These are phyloP conservation scores for Suhomyces sp. DNA, from an alignment of 805 yeast species.

Conservation along the genomic window DNA sequence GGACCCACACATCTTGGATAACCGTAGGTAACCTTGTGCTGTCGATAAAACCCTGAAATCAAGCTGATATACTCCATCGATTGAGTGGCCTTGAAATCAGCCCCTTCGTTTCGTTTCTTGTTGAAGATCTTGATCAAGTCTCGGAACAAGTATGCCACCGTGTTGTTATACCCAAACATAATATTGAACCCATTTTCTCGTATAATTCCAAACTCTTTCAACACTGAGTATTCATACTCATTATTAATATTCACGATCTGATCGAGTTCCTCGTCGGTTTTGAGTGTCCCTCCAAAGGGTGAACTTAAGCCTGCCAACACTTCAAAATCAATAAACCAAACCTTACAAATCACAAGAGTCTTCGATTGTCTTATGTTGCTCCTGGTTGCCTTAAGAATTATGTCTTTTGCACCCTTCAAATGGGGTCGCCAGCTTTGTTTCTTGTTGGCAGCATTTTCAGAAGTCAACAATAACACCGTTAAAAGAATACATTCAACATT, in stretches of 20 bases:
- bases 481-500: conserved; percentile 67
- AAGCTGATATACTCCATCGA: conserved; percentile 24
- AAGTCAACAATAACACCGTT: conserved; percentile 64
- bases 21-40: conserved; percentile 26
- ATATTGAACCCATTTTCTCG: conserved; percentile 47
- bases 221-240: conserved; percentile 29
- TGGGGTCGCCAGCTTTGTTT: conserved; percentile 64
- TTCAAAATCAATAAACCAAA: conserved; percentile 58
- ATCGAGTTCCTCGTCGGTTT: conserved; percentile 45
- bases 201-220: conserved; percentile 42
- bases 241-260: conserved; percentile 24
- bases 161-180: conserved; percentile 48
- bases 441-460: conserved; percentile 54
- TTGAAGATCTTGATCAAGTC: conserved; percentile 40
- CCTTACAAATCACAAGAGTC: conserved; percentile 50
- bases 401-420: conserved; percentile 60
- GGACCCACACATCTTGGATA: conserved; percentile 28
- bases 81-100: conserved; percentile 14
- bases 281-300: conserved; percentile 54
- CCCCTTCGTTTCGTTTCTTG: conserved; percentile 18
- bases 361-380: conserved; percentile 30
- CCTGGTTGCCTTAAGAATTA: conserved; percentile 50
- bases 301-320: conserved; percentile 54
- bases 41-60: conserved; percentile 29
- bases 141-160: conserved; percentile 32